Percentiles rank a stretch among this genome's conserved stretches.
Conservation (phyloP, 2,329 filamentous ascomycete species). For the Colletotrichum nymphaeae region DNA sequence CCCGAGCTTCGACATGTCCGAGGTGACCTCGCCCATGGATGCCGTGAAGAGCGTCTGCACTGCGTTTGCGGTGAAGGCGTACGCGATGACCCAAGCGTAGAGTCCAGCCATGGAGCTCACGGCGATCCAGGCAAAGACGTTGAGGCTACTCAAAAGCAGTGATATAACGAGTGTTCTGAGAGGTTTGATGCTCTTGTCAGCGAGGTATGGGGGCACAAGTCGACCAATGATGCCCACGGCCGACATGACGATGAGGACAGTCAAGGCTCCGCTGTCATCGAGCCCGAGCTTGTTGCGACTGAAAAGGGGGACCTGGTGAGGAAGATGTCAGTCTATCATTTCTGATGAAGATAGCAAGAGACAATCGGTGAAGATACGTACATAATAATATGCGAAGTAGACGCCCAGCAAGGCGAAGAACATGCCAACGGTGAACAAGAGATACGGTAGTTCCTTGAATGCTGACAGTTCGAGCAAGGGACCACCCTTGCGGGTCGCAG, state of each 20-base stretch:
- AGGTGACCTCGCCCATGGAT: conserved; percentile 51
- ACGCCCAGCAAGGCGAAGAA: conserved; percentile 30
- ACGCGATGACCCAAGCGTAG: conserved; percentile 41
- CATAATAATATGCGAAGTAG: conserved; percentile 33
- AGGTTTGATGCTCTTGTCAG: conserved; percentile 36
- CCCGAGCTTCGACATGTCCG: conserved; percentile 50
- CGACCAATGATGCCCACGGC: conserved; percentile 37
- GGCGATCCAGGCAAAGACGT: conserved; percentile 46
- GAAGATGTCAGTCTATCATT: neutral
- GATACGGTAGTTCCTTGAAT: conserved; percentile 30
- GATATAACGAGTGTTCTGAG: conserved; percentile 35
- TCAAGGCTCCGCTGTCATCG: conserved; percentile 24
- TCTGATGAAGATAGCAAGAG: neutral
- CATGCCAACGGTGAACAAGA: conserved; percentile 32
- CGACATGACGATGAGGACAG: conserved; percentile 33
- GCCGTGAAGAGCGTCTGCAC: conserved; percentile 56
- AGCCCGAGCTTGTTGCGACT: conserved; percentile 6
- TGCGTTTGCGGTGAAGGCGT: conserved; percentile 49
- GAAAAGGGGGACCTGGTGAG: conserved; percentile 21
- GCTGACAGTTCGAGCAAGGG: conserved; percentile 29
- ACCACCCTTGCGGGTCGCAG: neutral
- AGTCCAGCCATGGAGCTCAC: conserved; percentile 46
- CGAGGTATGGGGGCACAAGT: conserved; percentile 36
- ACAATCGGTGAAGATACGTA: neutral
- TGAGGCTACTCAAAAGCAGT: conserved; percentile 21